Evolutionary conservation across 2,329 filamentous ascomycete species (phyloP).

Genomic region (Monilinia polystroma): DNA sequence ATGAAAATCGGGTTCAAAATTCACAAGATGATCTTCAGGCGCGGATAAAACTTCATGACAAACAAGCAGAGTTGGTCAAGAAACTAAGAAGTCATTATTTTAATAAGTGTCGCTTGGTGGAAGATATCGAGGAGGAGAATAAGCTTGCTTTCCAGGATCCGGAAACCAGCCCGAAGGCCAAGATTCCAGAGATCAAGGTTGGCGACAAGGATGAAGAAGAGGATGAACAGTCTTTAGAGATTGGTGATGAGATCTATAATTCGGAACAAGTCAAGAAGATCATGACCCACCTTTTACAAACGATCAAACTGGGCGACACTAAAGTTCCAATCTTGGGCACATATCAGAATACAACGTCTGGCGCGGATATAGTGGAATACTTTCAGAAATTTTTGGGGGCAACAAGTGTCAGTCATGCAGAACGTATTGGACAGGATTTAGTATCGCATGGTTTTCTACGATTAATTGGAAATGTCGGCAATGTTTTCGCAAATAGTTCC

Average conservation of each 20-base stretch:
- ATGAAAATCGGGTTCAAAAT: slow-evolving; percentile 85
- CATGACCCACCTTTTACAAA: slow-evolving; percentile 79
- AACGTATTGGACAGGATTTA: slow-evolving; percentile 92
- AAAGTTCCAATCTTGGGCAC: slow-evolving; percentile 95
- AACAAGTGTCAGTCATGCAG: slow-evolving; percentile 83
- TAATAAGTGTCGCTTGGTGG: slow-evolving; percentile 95
- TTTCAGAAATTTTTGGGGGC: slow-evolving; percentile 84
- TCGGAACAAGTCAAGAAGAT: slow-evolving; percentile 91
- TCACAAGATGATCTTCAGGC: slow-evolving; percentile 92
- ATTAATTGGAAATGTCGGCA: slow-evolving; percentile 91
- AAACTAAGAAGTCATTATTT: slow-evolving; percentile 96
- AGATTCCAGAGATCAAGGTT: slow-evolving; percentile 86
- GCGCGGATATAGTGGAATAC: slow-evolving; percentile 93
- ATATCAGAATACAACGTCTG: slow-evolving; percentile 88
- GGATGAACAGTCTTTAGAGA: slow-evolving; percentile 83
- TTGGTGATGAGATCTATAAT: slow-evolving; percentile 84
- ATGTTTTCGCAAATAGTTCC: slow-evolving; percentile 94
- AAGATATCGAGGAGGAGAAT: slow-evolving; percentile 97
- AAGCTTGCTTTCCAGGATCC: slow-evolving; percentile 96
- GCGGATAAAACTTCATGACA: slow-evolving; percentile 89
- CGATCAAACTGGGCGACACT: slow-evolving; percentile 81
- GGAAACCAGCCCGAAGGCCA: slow-evolving; percentile 62
- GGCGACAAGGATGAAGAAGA: slow-evolving; percentile 65
- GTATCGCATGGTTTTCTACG: slow-evolving; percentile 82
- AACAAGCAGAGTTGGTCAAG: slow-evolving; percentile 84